Base-by-base conservation (phyloP, 352 stramenopile genomes). In the Globisporangium radiosum region DNA sequence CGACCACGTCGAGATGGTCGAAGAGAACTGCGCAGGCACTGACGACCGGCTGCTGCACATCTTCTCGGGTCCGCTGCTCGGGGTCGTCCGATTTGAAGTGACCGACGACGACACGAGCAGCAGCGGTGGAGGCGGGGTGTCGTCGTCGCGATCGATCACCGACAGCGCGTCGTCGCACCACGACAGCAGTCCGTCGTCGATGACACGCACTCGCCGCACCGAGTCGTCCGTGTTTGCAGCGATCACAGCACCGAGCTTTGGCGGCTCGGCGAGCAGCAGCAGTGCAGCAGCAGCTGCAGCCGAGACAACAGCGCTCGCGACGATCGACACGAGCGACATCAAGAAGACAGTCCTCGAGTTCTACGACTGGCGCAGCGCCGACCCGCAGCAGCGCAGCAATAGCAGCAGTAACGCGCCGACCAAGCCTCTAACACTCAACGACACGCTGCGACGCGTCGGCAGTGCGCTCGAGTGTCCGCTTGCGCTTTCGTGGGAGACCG, bases 341-440 rank as follows among this genome's bases (percentile, higher is more conserved):
- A 82, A 74, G 43, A 85, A 74, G 44, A 79, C 76, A 0, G 81
- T 69, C 33, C 58, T 92, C 25, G 82, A 92, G 43, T 92, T 92
- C 42, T 92, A 89, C 49, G 75, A 87, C 15, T 92, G 82, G 82
- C 69, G 68, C 42, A 11, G 8, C 60, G 10, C 39, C 25, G 25
- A 25, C 25, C 25, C 25, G 25, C 25, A 25, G 25, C 25, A 25
- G 25, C 25, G 25, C 25, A 25, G 25, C 25, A 25, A 25, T 25
- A 66, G 9, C 36, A 51, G 7, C 40, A 68, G 53, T 15, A 45
- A 37, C 0, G 19, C 33, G 71, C 65, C 45, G 55, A 25, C 45
- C 7, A 49, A 36, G 9, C 25, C 25, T 25, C 25, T 1, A 2
- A 25, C 25, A 25, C 33, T 61, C 9, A 64, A 59, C 42, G 53